Conservation (phyloP, 108 stramenopile genomes). For the Epipyxis sp. region DNA sequence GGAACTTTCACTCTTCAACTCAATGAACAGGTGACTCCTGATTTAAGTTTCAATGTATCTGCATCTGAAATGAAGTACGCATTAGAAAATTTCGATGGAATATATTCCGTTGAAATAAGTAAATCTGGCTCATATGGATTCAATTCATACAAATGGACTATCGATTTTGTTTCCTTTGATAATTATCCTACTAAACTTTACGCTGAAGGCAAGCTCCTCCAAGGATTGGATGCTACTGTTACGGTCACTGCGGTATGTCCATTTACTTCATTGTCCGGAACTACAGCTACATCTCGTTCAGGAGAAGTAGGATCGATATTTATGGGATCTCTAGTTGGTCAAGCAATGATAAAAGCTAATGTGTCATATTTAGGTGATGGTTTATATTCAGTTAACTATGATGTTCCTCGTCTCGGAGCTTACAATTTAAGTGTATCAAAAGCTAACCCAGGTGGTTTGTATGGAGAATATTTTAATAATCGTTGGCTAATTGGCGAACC, state of each 20-base stretch:
- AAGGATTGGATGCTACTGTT: constrained; percentile 25
- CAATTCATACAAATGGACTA: constrained; percentile 22
- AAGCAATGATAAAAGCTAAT: constrained; percentile 38
- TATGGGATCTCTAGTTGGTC: constrained; percentile 52
- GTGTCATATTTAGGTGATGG: constrained; percentile 50
- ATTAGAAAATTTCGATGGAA: constrained; percentile 32
- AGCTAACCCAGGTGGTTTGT: constrained; percentile 62
- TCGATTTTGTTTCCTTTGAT: constrained; percentile 36
- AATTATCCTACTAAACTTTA: constrained; percentile 29
- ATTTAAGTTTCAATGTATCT: constrained; percentile 46
- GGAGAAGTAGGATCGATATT: constrained; percentile 62
- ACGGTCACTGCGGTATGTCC: constrained; percentile 30
- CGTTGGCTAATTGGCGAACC: constrained; percentile 65
- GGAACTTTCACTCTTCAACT: constrained; percentile 62
- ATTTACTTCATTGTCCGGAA: constrained; percentile 18
- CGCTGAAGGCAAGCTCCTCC: constrained; percentile 51
- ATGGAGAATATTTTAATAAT: constrained; percentile 73
- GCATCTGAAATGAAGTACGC: constrained; percentile 52
- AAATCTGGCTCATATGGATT: neutral
- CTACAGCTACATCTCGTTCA: constrained; percentile 40
- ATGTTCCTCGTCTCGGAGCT: constrained; percentile 57
- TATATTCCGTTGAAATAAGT: constrained; percentile 7
- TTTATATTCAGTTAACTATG: constrained; percentile 57
- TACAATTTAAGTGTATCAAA: constrained; percentile 57
- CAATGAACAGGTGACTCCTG: constrained; percentile 45